A percentile compares a stretch with the other conserved stretches of the same genome.
phyloP scores from a whole-genome alignment of 1,284 basidiomycete species.

The Trichosporon inkin region DNA sequence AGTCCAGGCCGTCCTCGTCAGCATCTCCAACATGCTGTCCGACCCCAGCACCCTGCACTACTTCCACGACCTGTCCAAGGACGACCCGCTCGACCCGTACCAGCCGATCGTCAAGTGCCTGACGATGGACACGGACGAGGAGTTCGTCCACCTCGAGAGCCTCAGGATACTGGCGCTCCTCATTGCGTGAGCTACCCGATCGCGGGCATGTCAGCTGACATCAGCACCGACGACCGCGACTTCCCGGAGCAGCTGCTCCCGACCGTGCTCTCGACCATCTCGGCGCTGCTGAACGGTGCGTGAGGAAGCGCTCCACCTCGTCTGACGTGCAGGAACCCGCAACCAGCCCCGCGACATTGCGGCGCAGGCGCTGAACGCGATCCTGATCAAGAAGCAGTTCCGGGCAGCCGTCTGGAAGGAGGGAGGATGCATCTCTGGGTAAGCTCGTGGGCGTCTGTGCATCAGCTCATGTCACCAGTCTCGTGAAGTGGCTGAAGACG shows the following conservation, averaged over 20 bases:
- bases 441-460: slow-evolving; percentile 20
- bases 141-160: slow-evolving; percentile 86
- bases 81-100: slow-evolving; percentile 71
- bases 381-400: slow-evolving; percentile 75
- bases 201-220: background rate
- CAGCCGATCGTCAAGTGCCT: slow-evolving; percentile 76
- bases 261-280: slow-evolving; percentile 64
- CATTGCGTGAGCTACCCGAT: slow-evolving; percentile 57
- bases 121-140: slow-evolving; percentile 68
- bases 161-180: slow-evolving; percentile 83
- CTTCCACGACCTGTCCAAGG: slow-evolving; percentile 53
- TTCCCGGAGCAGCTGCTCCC: slow-evolving; percentile 58
- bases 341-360: slow-evolving; percentile 72
- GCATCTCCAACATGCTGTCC: slow-evolving; percentile 82
- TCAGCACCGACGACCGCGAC: slow-evolving; percentile 50
- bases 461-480: slow-evolving; percentile 51
- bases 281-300: slow-evolving; percentile 61
- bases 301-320: slow-evolving; percentile 31
- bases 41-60: slow-evolving; percentile 55
- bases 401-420: slow-evolving; percentile 56
- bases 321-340: slow-evolving; percentile 23
- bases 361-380: slow-evolving; percentile 80
- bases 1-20: slow-evolving; percentile 85
- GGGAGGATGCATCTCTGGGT: slow-evolving; percentile 48
- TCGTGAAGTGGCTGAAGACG: slow-evolving; percentile 71